phyloP scores from a whole-genome alignment of 2,329 filamentous ascomycete genomes.

The Lecanicillium sp. region DNA sequence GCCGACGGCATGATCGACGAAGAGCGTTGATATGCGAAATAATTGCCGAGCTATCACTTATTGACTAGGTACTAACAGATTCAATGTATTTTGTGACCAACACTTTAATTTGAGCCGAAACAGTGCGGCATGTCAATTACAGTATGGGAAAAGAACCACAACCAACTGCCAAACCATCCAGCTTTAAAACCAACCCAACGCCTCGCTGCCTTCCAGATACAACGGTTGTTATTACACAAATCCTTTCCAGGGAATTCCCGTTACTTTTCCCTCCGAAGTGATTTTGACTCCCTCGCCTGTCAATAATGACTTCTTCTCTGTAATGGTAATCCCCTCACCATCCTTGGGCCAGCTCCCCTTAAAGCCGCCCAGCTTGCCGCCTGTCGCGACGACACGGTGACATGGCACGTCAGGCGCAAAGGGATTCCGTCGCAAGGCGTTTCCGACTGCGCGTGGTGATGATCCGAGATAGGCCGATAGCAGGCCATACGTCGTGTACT shows the following conservation, averaged over 20 bases:
- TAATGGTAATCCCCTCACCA: constrained; percentile 53
- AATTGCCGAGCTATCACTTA: too few relatives aligned
- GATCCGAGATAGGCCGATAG: constrained; percentile 60
- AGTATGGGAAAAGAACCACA: too few relatives aligned
- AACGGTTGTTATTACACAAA: neutral
- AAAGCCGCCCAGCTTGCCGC: constrained; percentile 63
- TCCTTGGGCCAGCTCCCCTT: constrained; percentile 56
- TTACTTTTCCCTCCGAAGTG: constrained; percentile 48
- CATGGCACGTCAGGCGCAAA: constrained; percentile 78
- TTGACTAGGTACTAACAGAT: too few relatives aligned
- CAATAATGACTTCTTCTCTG: constrained; percentile 55
- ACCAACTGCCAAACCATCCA: too few relatives aligned
- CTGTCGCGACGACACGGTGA: constrained; percentile 69
- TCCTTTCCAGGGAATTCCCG: constrained; percentile 43
- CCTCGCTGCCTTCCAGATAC: neutral
- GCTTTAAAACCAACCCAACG: too few relatives aligned
- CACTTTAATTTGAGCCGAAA: too few relatives aligned
- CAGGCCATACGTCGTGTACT: constrained; percentile 69
- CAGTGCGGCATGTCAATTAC: too few relatives aligned
- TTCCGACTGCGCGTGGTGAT: constrained; percentile 69
- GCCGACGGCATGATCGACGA: too few relatives aligned
- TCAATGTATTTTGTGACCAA: too few relatives aligned
- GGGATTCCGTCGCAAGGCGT: constrained; percentile 68
- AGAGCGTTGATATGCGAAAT: too few relatives aligned
- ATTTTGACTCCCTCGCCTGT: constrained; percentile 57